Evolutionary conservation across 2,329 filamentous ascomycete species (phyloP).

Genomic region (Colletotrichum sidae): DNA sequence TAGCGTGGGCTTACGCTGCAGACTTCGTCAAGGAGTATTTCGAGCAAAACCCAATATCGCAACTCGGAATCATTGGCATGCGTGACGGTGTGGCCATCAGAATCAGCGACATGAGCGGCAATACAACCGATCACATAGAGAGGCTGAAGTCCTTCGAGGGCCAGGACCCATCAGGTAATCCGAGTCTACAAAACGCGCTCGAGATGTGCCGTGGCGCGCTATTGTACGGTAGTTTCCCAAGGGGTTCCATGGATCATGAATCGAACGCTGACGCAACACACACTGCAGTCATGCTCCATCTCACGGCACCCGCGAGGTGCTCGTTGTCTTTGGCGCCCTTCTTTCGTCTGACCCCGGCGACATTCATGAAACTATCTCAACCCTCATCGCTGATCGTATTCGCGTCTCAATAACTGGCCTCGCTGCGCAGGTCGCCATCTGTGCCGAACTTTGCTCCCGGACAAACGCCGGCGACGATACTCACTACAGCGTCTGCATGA

Average conservation of each 20-base stretch:
- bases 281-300: constrained; percentile 81
- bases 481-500: constrained; percentile 85
- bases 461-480: constrained; percentile 85
- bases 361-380: constrained; percentile 88
- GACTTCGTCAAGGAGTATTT: constrained; percentile 96
- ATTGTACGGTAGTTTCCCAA: constrained; percentile 65
- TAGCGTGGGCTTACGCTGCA: constrained; percentile 84
- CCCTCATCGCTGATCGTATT: constrained; percentile 84
- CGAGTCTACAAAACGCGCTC: constrained; percentile 91
- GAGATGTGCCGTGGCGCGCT: constrained; percentile 94
- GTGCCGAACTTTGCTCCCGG: constrained; percentile 85
- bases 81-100: constrained; percentile 88
- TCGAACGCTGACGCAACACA: not conserved
- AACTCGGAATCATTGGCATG: constrained; percentile 93
- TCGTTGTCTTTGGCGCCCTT: constrained; percentile 91
- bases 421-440: constrained; percentile 91
- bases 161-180: constrained; percentile 77
- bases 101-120: constrained; percentile 90
- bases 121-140: constrained; percentile 87
- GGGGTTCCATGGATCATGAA: not conserved
- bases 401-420: constrained; percentile 91
- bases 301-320: constrained; percentile 92
- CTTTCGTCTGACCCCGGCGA: constrained; percentile 93
- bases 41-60: constrained; percentile 98
- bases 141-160: constrained; percentile 76